Evolutionary conservation across 768 basidiomycete genomes (phyloP).

Genomic region (Cyclocybe aegerita): DNA sequence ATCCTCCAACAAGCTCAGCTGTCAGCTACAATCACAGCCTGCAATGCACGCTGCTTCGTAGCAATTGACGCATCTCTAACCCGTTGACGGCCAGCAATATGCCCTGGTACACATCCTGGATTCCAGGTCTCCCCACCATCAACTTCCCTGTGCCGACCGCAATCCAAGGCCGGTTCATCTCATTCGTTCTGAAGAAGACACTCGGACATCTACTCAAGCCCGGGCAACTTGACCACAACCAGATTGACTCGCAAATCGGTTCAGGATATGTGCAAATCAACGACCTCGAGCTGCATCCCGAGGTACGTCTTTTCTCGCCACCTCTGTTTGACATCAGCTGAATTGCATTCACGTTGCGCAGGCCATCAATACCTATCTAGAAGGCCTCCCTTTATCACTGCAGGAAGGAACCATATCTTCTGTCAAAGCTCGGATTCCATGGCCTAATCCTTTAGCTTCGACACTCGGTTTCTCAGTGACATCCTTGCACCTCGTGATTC

Average conservation of each 20-base stretch:
- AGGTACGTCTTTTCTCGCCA: slow-evolving; percentile 46
- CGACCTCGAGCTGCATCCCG: slow-evolving; percentile 74
- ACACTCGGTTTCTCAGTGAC: slow-evolving; percentile 69
- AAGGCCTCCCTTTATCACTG: slow-evolving; percentile 64
- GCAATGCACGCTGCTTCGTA: not conserved
- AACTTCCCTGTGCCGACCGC: slow-evolving; percentile 64
- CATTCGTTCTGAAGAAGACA: slow-evolving; percentile 80
- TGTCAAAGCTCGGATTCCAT: slow-evolving; percentile 78
- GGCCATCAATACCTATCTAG: slow-evolving; percentile 78
- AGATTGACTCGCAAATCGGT: slow-evolving; percentile 93
- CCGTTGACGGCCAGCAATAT: slow-evolving; percentile 11
- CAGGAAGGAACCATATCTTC: slow-evolving; percentile 72
- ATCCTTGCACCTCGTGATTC: slow-evolving; percentile 68
- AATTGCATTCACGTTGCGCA: slow-evolving; percentile 25
- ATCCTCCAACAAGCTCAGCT: no score
- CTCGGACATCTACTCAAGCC: slow-evolving; percentile 87
- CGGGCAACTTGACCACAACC: slow-evolving; percentile 82
- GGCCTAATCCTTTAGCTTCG: slow-evolving; percentile 81
- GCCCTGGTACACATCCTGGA: slow-evolving; percentile 56
- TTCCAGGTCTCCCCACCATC: slow-evolving; percentile 65
- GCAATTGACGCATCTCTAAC: not conserved
- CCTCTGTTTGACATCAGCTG: slow-evolving; percentile 5
- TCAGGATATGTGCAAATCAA: slow-evolving; percentile 86
- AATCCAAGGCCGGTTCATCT: slow-evolving; percentile 87
- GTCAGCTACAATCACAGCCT: no score